Conservation (phyloP, 139 green algal genomes). For the Tetratostichococcus sp. region DNA sequence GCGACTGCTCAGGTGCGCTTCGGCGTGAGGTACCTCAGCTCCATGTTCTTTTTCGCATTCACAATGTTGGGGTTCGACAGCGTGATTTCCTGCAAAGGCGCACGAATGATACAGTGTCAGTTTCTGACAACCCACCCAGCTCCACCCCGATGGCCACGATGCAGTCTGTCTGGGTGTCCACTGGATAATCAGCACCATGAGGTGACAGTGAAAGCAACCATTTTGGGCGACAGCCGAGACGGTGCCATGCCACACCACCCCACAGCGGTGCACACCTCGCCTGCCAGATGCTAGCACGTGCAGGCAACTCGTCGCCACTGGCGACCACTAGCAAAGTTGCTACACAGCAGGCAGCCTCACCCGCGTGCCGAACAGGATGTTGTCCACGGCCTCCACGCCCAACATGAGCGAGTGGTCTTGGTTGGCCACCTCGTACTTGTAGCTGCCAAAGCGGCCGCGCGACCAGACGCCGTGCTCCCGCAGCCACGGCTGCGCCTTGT, state of each 20-base stretch:
- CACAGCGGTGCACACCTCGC: no score
- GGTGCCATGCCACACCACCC: no score
- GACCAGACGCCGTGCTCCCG: conserved; percentile 76
- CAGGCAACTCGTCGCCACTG: no score
- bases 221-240: no score
- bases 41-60: conserved; percentile 77
- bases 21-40: conserved; percentile 48
- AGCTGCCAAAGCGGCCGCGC: conserved; percentile 81
- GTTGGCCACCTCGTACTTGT: conserved; percentile 92
- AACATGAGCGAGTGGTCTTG: conserved; percentile 90
- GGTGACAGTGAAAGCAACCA: no score
- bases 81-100: conserved; percentile 73
- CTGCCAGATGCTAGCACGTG: no score
- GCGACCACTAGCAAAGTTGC: background rate
- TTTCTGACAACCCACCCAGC: no score
- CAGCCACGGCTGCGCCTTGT: conserved; percentile 82
- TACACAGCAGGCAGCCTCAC: background rate
- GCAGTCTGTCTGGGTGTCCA: no score
- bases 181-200: no score
- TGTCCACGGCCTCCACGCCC: conserved; percentile 87
- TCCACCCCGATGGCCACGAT: no score
- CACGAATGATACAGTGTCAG: no score
- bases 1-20: background rate
- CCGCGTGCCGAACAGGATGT: conserved; percentile 72
- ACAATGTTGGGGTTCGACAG: conserved; percentile 81